Percentiles rank a stretch among this genome's conserved stretches.
Evolutionary conservation across 1,139 yeast genomes (phyloP).

Genomic region (Geotrichum histeridarum): DNA sequence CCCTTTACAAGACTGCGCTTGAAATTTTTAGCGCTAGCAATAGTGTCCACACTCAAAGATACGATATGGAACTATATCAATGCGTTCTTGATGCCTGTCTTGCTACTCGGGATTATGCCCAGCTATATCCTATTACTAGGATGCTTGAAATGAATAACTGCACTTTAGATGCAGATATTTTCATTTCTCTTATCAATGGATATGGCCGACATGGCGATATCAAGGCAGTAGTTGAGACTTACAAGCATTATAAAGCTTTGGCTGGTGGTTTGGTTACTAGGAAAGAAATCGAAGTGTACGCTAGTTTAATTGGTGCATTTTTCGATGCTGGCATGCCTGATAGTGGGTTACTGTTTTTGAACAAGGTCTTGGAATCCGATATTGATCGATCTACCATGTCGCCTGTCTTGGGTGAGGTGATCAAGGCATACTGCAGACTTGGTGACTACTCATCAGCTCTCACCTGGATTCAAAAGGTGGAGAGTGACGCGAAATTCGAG

Average conservation of each 20-base stretch:
- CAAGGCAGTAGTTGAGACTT: slow-evolving; percentile 21
- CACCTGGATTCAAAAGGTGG: slow-evolving; percentile 34
- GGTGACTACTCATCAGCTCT: slow-evolving; percentile 35
- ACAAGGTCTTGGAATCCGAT: slow-evolving; percentile 25
- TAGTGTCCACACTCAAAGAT: slow-evolving; percentile 25
- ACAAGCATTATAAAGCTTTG: slow-evolving; percentile 18
- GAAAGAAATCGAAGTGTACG: slow-evolving; percentile 24
- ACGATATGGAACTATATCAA: slow-evolving; percentile 21
- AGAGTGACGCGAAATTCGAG: slow-evolving; percentile 24
- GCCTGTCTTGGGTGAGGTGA: slow-evolving; percentile 24
- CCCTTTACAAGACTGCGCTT: slow-evolving; percentile 30
- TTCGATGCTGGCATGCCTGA: slow-evolving; percentile 29
- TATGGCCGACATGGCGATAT: slow-evolving; percentile 24
- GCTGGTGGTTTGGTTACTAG: slow-evolving; percentile 8
- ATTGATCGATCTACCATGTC: slow-evolving; percentile 8
- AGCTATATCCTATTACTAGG: slow-evolving; percentile 15
- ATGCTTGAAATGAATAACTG: slow-evolving; percentile 15
- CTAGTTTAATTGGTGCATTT: slow-evolving; percentile 33
- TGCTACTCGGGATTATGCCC: slow-evolving; percentile 17
- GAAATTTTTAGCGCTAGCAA: slow-evolving; percentile 32
- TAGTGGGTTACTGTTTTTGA: slow-evolving; percentile 31
- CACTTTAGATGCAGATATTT: slow-evolving; percentile 14
- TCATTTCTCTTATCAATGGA: slow-evolving; percentile 21
- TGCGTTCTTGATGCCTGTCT: slow-evolving; percentile 24
- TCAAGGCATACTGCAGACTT: slow-evolving; percentile 31